Evolutionary conservation across 768 basidiomycete species (phyloP), one percentile per base, ranked within the genome.

Genomic region (Leucocoprinus birnbaumii): DNA sequence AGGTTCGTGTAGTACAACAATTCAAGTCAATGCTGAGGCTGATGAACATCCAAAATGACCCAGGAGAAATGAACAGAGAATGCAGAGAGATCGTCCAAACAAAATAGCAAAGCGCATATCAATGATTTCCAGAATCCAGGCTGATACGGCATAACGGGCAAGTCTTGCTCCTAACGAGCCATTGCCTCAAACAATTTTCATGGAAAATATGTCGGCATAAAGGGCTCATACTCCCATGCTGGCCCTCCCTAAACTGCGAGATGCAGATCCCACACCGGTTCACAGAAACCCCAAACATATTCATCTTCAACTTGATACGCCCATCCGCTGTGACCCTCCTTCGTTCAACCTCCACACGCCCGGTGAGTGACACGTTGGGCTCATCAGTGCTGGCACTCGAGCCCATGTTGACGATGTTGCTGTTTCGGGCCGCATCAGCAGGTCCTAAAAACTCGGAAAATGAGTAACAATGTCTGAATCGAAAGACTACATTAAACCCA

Each of bases 211-310:
- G 89, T 58, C 72, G 74, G 66, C 89, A 91, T 18, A 64, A 69
- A 13, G 79, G 78, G 3, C 80, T 78, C 67, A 87, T 62, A 31
- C 78, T 78, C 13, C 79, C 86, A 53, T 63, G 60, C 55, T 91
- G 85, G 16, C 69, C 79, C 7, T 71, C 74, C 68, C 73, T 83
- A 71, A 89, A 91, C 68, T 85, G 85, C 45, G 76, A 78, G 65
- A 89, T 70, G 65, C 90, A 91, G 48, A 90, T 84, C 38, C 84
- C 79, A 67, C 90, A 92, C 62, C 81, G 81, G 58, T 86, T 82
- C 31, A 91, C 87, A 1, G 73, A 62, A 13, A 78, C 72, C 37
- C 85, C 89, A 18, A 88, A 69, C 48, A 91, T 65, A 7, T 76
- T 73, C 47, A 90, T 67, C 71, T 89, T 91, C 43, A 89, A 62